Conservation (phyloP, 2,329 filamentous ascomycete species). For the Didymella pomorum region DNA sequence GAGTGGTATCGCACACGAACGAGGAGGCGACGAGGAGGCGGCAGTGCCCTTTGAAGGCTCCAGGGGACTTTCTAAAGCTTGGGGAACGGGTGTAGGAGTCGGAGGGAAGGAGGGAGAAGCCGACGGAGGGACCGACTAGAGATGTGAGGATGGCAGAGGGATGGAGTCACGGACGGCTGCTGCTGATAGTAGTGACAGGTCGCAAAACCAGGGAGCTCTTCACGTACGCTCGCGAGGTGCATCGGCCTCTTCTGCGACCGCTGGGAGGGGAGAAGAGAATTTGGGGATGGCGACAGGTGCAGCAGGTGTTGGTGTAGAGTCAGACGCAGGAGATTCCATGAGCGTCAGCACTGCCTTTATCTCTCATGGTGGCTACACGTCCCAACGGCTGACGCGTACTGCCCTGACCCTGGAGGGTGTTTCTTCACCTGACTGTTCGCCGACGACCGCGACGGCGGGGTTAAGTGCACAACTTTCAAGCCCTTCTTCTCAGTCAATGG, state of each 20-base stretch:
- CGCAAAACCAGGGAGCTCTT: neutral
- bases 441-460: neutral
- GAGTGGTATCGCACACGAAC: neutral
- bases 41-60: neutral
- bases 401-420: neutral
- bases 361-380: neutral
- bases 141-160: neutral
- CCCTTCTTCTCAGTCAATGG: neutral
- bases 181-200: neutral
- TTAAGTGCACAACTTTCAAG: neutral
- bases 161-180: neutral
- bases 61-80: neutral
- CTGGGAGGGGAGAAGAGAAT: neutral
- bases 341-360: neutral
- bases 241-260: neutral
- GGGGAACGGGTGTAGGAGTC: neutral
- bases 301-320: no score
- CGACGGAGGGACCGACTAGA: neutral
- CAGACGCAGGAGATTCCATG: neutral
- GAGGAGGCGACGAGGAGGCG: neutral
- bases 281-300: neutral
- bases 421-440: neutral
- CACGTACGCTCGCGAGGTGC: neutral
- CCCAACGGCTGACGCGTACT: neutral
- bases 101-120: neutral